phyloP scores from a whole-genome alignment of 768 basidiomycete species.

The Tubosaeta sp. region DNA sequence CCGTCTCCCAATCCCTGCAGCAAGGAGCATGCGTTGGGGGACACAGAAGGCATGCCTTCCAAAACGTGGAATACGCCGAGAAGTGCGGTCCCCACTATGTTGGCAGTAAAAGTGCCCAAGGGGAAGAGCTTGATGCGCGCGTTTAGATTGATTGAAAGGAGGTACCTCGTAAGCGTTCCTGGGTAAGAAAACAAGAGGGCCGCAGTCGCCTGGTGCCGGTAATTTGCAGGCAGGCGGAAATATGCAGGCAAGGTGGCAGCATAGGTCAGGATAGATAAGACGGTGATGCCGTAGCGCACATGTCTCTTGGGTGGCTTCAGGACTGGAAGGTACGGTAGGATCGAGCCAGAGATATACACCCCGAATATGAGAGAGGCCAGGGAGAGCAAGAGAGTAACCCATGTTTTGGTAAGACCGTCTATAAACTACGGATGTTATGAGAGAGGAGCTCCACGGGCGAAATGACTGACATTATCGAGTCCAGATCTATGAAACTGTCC shows the following conservation, averaged over 20 bases:
- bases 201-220: constrained; percentile 78
- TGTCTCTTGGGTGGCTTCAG: constrained; percentile 39
- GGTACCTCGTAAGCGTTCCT: constrained; percentile 80
- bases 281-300: constrained; percentile 48
- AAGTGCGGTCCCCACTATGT: constrained; percentile 77
- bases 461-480: constrained; percentile 61
- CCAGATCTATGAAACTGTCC: constrained; percentile 52
- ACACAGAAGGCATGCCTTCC: constrained; percentile 45
- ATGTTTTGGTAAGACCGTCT: constrained; percentile 77
- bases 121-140: constrained; percentile 57
- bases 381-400: constrained; percentile 75
- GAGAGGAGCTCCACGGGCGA: background rate
- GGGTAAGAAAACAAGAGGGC: constrained; percentile 88
- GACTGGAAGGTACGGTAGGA: constrained; percentile 39
- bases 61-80: constrained; percentile 70
- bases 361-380: constrained; percentile 79
- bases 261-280: constrained; percentile 62
- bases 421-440: constrained; percentile 54
- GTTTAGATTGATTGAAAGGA: constrained; percentile 73
- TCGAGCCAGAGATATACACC: constrained; percentile 47
- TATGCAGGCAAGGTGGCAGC: constrained; percentile 74
- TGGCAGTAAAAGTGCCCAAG: constrained; percentile 74
- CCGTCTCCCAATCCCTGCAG: constrained; percentile 85
- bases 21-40: constrained; percentile 58
- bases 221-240: constrained; percentile 62